Evolutionary conservation across 73 alveolate genomes (phyloP), one percentile per base, ranked within the genome.

Genomic region (Paramecium tetraurelia): DNA sequence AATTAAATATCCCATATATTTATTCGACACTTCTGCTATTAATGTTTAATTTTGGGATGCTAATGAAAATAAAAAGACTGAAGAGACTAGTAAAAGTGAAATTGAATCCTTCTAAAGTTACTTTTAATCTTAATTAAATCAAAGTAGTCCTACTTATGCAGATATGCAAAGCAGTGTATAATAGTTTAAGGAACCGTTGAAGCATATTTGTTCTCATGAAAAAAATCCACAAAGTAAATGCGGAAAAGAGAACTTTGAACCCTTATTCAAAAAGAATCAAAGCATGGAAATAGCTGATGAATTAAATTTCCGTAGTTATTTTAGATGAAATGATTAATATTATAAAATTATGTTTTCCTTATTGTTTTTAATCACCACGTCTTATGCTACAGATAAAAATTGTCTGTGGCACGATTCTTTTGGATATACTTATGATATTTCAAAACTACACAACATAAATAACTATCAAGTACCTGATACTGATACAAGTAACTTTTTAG

Each of bases 391-490:
- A 35, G 86, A 72, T 36, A 72, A 72, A 72, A 36, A 33, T 21
- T 72, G 86, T 11, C 6, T 33, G n/a, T 72, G 86, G 86, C 57
- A 72, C 18, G 86, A 72, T 38, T 29, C 57, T 3, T 4, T n/a
- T 36, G 86, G 86, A 1, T 72, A 72, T 29, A 35, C n/a, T 2
- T 72, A 72, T 72, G 86, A 72, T 36, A 33, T 72, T 12, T 72
- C 59, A 21, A 36, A 36, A 72, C 46, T 72, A 14, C 86, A 72
- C 59, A 72, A 72, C 57, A 36, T 36, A 18, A 36, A 36, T 22
- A 72, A 72, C 59, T 72, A 72, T 72, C 18, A 72, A 72, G 86
- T 72, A 31, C 59, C 86, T 35, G 86, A 72, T 38, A 72, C 86
- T 18, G 86, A 72, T 72, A 72, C 86, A 72, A 72, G 69, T 53